Percentiles rank a stretch among this genome's conserved stretches.
Evolutionary conservation across 2,329 filamentous ascomycete genomes (phyloP).

Genomic region (Epichloe sibirici): DNA sequence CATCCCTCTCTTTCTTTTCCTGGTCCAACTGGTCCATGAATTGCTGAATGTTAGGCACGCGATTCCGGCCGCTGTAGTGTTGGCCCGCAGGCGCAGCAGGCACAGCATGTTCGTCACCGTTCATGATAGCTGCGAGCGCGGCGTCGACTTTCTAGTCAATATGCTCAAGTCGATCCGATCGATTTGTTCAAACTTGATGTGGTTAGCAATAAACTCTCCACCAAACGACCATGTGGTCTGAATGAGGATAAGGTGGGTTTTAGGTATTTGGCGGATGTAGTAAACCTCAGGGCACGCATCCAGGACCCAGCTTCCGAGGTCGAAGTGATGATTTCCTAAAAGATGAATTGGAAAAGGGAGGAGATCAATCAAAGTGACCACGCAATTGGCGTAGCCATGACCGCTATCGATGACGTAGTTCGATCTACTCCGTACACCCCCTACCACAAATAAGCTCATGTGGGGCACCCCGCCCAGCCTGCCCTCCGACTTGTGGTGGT

Average conservation of each 20-base stretch:
- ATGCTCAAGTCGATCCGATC: not conserved
- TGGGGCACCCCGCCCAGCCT: not conserved
- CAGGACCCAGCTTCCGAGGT: not conserved
- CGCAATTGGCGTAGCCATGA: not conserved
- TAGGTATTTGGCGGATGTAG: not conserved
- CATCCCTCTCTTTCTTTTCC: slow-evolving; percentile 67
- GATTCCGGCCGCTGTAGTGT: slow-evolving; percentile 74
- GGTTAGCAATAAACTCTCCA: no score
- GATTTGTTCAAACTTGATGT: not conserved
- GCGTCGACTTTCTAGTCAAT: not conserved
- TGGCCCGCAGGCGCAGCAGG: slow-evolving; percentile 39
- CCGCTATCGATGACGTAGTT: slow-evolving; percentile 3
- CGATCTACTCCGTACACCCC: not conserved
- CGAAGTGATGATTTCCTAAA: not conserved
- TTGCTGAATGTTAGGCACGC: slow-evolving; percentile 76
- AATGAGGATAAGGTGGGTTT: not conserved
- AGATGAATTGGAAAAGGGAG: not conserved
- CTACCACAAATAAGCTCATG: slow-evolving; percentile 3
- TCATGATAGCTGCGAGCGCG: slow-evolving; percentile 16
- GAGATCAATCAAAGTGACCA: no score
- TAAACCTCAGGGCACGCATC: not conserved
- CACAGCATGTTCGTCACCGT: slow-evolving; percentile 26
- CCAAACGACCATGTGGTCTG: not conserved
- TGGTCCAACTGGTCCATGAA: slow-evolving; percentile 69
- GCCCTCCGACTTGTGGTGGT: no score